phyloP scores from a whole-genome alignment of 2,329 filamentous ascomycete species.

The Aureobasidium sp. region DNA sequence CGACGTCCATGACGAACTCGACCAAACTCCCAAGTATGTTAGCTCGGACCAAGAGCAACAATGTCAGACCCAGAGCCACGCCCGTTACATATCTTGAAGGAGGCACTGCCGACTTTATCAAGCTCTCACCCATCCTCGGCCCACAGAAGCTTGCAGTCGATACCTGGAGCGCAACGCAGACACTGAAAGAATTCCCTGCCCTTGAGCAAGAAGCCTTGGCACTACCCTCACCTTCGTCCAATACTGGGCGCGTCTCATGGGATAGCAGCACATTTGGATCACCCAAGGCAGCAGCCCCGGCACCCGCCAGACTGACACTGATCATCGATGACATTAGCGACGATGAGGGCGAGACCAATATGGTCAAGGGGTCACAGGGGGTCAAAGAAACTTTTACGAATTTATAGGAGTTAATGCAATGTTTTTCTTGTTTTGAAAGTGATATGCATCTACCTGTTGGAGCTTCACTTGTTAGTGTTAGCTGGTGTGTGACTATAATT shows the following conservation, averaged over 20 bases:
- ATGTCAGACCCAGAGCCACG: too few relatives aligned
- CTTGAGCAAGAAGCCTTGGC: background rate
- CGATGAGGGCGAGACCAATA: background rate
- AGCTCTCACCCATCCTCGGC: slow-evolving; percentile 3
- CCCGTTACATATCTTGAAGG: background rate
- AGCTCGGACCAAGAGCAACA: background rate
- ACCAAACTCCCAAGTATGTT: slow-evolving; percentile 1
- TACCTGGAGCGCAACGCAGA: background rate
- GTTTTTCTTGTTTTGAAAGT: background rate
- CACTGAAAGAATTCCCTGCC: background rate
- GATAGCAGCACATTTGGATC: background rate
- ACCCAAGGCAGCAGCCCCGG: background rate
- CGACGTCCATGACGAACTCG: background rate
- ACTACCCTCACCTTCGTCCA: background rate
- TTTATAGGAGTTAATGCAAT: background rate
- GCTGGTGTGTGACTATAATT: background rate
- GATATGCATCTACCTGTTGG: background rate
- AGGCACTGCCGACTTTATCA: background rate
- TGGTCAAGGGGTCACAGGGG: background rate
- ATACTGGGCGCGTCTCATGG: background rate
- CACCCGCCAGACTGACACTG: background rate
- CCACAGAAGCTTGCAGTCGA: background rate
- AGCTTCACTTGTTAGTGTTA: background rate
- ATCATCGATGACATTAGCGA: slow-evolving; percentile 9
- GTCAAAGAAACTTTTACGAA: background rate